Percentiles rank a stretch among this genome's conserved stretches.
phyloP scores from a whole-genome alignment of 148 eudicot species.

The Cornus florida region DNA sequence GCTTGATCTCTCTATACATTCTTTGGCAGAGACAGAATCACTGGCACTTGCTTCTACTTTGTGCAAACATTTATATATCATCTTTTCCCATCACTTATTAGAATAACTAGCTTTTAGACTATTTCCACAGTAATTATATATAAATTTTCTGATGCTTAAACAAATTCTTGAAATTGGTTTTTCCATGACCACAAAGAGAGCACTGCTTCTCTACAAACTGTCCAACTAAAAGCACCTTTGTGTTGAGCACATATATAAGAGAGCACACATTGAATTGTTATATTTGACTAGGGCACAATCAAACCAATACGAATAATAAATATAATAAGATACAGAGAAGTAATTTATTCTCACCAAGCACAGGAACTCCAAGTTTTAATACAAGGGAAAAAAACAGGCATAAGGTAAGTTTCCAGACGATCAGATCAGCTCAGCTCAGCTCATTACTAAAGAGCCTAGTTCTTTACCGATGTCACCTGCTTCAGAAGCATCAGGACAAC shows the following conservation, averaged over 20 bases:
- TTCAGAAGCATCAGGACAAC: constrained; percentile 85
- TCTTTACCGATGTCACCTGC: constrained; percentile 72
- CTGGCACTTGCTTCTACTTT: background rate
- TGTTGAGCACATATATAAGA: background rate
- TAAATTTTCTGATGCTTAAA: too few species aligned
- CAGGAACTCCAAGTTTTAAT: background rate
- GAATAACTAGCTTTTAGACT: too few species aligned
- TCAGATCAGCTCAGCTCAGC: background rate
- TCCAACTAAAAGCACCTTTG: background rate
- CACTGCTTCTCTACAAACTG: background rate
- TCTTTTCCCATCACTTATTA: too few species aligned
- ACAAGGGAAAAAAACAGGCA: background rate
- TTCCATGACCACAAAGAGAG: too few species aligned
- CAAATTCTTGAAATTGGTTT: background rate
- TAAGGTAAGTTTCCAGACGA: background rate
- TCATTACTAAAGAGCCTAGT: constrained; percentile 29
- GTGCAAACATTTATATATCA: too few species aligned
- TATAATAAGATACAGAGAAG: background rate
- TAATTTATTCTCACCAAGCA: background rate
- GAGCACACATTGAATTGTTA: background rate
- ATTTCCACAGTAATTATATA: too few species aligned
- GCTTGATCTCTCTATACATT: too few species aligned
- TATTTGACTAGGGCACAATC: background rate
- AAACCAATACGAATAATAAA: background rate
- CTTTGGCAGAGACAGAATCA: background rate